Evolutionary conservation across 2,329 filamentous ascomycete genomes (phyloP), one percentile per base, ranked within the genome.

Genomic region (Hymenoscyphus occultus): DNA sequence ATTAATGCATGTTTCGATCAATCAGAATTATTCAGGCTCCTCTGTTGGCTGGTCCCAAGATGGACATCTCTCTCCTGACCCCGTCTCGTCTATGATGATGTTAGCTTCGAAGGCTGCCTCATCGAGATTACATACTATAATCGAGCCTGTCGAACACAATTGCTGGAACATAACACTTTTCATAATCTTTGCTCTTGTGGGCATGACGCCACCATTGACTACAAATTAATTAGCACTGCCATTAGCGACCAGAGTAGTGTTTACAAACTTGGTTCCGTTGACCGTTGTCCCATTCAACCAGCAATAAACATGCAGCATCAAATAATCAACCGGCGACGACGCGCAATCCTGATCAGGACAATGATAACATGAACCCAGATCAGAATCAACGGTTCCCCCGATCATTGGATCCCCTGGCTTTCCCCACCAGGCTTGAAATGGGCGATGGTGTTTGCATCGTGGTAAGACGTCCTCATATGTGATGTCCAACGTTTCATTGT

Each of bases 171-270:
- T 62, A 62, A 31, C 60, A 62, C 19, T 62, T 62, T 10, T 62
- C 60, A 22, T 62, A 62, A 9, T 62, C 60, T 10, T 62, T 32
- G 13, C 60, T 62, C 19, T 56, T 56, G 51, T 62, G 60, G 16
- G 60, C 60, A 48, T 62, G 60, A 2, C 39, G 60, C 60, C 60
- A 62, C 60, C 60, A 62, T 48, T 62, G 60, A 31, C 60, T 62
- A 45, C n/a, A 13, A 31, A 10, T 39, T 13, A n/a, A 13, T 59
- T 39, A 39, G 35, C 19, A 39, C 19, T 14, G 13, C 28, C 6
- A 16, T 45, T 60, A 31, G 7, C 9, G 10, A 19, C 31, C 4
- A n/a, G 14, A 12, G 19, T 31, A 3, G 39, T 9, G 22, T 14
- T 6, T 42, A 56, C 60, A 42, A 9, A 62, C 60, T 62, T 62